Evolutionary conservation across 1,139 yeast genomes (phyloP).

Genomic region (Maudiozyma humilis): DNA sequence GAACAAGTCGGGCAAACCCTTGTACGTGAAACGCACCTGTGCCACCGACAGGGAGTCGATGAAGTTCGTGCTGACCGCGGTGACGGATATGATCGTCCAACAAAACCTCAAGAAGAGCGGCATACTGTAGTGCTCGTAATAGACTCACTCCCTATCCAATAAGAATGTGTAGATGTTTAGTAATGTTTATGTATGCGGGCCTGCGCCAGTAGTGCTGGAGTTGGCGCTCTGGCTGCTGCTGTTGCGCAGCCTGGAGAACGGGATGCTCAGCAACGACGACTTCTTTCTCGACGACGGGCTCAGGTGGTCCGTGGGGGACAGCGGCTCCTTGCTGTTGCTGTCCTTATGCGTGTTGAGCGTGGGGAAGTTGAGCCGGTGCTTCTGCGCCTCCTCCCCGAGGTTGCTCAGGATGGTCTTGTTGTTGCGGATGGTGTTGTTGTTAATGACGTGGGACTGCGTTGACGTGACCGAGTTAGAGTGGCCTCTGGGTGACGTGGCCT

Average conservation of each 20-base stretch:
- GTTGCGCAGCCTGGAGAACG: slow-evolving; percentile 16
- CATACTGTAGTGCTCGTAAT: slow-evolving; percentile 40
- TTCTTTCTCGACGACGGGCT: slow-evolving; percentile 9
- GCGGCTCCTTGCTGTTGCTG: neutral
- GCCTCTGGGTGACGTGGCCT: neutral
- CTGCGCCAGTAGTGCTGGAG: neutral
- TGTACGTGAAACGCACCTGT: slow-evolving; percentile 87
- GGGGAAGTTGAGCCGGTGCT: slow-evolving; percentile 1
- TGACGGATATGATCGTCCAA: slow-evolving; percentile 82
- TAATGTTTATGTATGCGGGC: neutral
- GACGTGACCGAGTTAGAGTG: neutral
- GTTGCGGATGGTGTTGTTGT: slow-evolving; percentile 7
- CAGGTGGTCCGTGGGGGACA: slow-evolving; percentile 5
- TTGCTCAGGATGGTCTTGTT: slow-evolving; percentile 10
- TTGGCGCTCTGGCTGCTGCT: slow-evolving; percentile 2
- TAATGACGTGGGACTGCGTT: slow-evolving; percentile 4
- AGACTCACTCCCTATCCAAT: too few relatives aligned
- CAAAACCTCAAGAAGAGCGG: slow-evolving; percentile 80
- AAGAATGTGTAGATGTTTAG: too few relatives aligned
- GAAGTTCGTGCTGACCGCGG: slow-evolving; percentile 86
- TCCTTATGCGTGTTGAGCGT: neutral
- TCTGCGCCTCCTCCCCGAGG: slow-evolving; percentile 7
- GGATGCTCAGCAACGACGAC: slow-evolving; percentile 17
- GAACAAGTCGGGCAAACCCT: slow-evolving; percentile 60
- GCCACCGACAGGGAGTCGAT: slow-evolving; percentile 88